Conservation (phyloP, 176 grass and related monocot genomes). For the Eragrostis curvula region DNA sequence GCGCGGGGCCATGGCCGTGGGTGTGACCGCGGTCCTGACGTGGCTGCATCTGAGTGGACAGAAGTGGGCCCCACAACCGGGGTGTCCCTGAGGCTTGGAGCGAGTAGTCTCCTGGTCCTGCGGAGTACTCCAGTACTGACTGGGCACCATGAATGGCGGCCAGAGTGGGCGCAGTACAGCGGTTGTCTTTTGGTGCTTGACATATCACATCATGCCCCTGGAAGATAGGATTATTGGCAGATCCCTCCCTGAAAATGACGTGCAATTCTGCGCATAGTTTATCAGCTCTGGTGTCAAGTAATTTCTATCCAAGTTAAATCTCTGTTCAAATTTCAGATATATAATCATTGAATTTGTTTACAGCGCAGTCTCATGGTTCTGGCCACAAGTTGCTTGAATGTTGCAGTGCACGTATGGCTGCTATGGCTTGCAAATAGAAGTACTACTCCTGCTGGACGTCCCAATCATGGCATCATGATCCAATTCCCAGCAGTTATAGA, state of each 20-base stretch:
- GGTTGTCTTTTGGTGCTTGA: not conserved
- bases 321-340: not conserved
- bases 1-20: not conserved
- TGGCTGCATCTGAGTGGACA: constrained; percentile 15
- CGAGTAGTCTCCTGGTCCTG: constrained; percentile 15
- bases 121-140: not conserved
- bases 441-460: not conserved
- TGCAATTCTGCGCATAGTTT: no score
- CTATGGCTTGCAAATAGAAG: not conserved
- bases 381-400: not conserved
- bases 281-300: not conserved
- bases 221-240: not conserved
- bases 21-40: not conserved
- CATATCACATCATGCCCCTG: not conserved
- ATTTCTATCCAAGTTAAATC: not conserved
- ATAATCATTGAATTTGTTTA: not conserved
- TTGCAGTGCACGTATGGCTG: not conserved
- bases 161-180: constrained; percentile 25
- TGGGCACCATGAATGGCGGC: constrained; percentile 27
- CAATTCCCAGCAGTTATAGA: constrained; percentile 1
- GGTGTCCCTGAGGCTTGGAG: constrained; percentile 33
- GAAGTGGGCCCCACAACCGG: not conserved
- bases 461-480: constrained; percentile 5
- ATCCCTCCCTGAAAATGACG: not conserved
- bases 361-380: not conserved